Conservation (phyloP, 1,284 basidiomycete genomes). For the Tilletiaria anomala region DNA sequence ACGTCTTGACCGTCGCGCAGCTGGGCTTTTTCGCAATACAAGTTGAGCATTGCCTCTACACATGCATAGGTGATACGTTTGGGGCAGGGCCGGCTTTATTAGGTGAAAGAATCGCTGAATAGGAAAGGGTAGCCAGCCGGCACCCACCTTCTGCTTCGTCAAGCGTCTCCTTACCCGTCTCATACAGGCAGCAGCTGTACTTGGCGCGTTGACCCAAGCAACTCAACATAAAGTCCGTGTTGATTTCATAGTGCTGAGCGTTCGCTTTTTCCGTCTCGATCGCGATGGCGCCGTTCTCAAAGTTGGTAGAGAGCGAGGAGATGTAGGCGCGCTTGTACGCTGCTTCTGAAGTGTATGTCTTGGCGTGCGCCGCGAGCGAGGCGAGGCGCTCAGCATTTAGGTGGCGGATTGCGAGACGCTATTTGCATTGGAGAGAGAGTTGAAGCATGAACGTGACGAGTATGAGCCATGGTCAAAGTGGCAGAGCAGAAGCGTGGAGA, state of each 20-base stretch:
- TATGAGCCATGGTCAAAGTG: too few relatives aligned
- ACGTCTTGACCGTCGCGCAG: constrained; percentile 54
- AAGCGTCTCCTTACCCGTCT: constrained; percentile 52
- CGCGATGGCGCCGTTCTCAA: constrained; percentile 47
- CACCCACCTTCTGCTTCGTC: constrained; percentile 60
- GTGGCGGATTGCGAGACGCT: constrained; percentile 49
- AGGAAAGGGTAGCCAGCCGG: too few relatives aligned
- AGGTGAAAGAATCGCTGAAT: neutral
- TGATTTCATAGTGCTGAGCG: constrained; percentile 62
- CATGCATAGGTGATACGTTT: too few relatives aligned
- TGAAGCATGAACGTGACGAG: too few relatives aligned
- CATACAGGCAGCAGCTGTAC: constrained; percentile 52
- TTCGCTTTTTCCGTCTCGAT: constrained; percentile 59
- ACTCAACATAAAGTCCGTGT: constrained; percentile 29
- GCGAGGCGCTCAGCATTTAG: constrained; percentile 51
- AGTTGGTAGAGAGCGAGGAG: neutral
- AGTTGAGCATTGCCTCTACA: constrained; percentile 52
- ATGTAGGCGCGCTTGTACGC: constrained; percentile 41
- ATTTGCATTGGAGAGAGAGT: too few relatives aligned
- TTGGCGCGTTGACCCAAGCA: constrained; percentile 24
- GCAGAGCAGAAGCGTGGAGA: too few relatives aligned
- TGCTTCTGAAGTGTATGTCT: constrained; percentile 50
- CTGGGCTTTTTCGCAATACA: constrained; percentile 56
- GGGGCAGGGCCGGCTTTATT: too few relatives aligned
- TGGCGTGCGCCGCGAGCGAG: too few relatives aligned